Conservation (phyloP, 2,329 filamentous ascomycete species). For the Blastomyces parvus region DNA sequence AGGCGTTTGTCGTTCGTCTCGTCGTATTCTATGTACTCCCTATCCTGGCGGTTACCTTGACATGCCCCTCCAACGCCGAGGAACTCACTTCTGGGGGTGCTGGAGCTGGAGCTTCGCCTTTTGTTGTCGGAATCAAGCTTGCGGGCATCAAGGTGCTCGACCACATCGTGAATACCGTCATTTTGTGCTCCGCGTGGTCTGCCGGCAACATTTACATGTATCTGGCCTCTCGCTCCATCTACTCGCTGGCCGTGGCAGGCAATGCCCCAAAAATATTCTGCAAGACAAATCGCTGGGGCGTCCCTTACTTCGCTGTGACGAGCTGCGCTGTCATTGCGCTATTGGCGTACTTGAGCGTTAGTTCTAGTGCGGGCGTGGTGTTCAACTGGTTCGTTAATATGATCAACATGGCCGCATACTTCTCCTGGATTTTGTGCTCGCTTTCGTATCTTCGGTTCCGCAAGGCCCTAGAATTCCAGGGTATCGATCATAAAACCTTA, state of each 20-base stretch:
- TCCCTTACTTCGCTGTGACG: constrained; percentile 14
- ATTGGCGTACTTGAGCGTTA: constrained; percentile 15
- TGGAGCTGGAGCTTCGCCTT: constrained; percentile 40
- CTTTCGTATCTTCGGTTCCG: background rate
- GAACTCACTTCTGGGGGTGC: constrained; percentile 24
- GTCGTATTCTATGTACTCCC: constrained; percentile 32
- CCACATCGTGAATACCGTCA: constrained; percentile 33
- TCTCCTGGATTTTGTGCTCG: background rate
- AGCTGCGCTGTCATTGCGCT: constrained; percentile 11
- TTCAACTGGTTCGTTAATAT: constrained; percentile 18
- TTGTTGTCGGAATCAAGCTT: constrained; percentile 43
- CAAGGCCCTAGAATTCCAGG: background rate
- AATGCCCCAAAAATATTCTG: constrained; percentile 30
- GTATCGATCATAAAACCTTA: background rate
- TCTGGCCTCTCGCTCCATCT: constrained; percentile 30
- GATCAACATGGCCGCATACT: constrained; percentile 7
- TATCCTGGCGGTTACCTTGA: constrained; percentile 29
- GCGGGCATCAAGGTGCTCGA: constrained; percentile 35
- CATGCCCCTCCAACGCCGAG: constrained; percentile 31
- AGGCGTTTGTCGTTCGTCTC: constrained; percentile 39
- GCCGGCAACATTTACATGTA: constrained; percentile 36
- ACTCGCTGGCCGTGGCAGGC: constrained; percentile 30
- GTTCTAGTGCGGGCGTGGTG: constrained; percentile 11
- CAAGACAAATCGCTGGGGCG: constrained; percentile 11
- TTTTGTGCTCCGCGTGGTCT: constrained; percentile 36